Conservation (phyloP, 1,284 basidiomycete genomes). For the Marasmius oreades region DNA sequence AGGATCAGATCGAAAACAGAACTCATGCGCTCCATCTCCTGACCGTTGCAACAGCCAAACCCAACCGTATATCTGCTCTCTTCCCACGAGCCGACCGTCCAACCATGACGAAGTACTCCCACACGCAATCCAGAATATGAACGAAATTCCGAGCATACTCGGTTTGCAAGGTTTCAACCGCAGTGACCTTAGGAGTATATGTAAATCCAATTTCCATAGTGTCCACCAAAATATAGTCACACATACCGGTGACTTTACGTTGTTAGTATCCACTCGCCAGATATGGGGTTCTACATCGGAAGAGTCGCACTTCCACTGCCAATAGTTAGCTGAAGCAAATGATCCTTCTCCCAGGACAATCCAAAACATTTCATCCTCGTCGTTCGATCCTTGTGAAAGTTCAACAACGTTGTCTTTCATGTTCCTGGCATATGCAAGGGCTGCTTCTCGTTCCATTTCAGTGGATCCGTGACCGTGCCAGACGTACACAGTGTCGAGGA, state of each 20-base stretch:
- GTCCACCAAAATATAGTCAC: conserved; percentile 3
- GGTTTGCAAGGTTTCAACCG: conserved; percentile 31
- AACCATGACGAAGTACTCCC: conserved; percentile 78
- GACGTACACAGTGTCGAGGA: conserved; percentile 68
- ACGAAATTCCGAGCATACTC: conserved; percentile 36
- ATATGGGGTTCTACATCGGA: conserved; percentile 41
- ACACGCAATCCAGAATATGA: conserved; percentile 66
- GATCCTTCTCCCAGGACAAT: conserved; percentile 71
- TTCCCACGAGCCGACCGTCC: conserved; percentile 57
- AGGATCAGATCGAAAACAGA: conserved; percentile 7
- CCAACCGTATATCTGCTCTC: conserved; percentile 57
- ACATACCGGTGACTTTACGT: conserved; percentile 37
- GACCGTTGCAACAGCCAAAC: conserved; percentile 54
- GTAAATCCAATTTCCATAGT: conserved; percentile 6
- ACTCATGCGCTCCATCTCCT: conserved; percentile 13
- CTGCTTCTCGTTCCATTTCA: conserved; percentile 52
- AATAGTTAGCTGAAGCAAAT: conserved; percentile 75
- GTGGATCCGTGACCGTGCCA: conserved; percentile 75
- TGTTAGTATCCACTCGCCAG: conserved; percentile 51
- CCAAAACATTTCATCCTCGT: conserved; percentile 76
- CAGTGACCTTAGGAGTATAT: conserved; percentile 24
- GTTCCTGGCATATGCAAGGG: conserved; percentile 52
- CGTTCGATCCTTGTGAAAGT: conserved; percentile 57
- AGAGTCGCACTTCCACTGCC: conserved; percentile 58
- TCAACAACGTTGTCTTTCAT: conserved; percentile 47